Evolutionary conservation across 306 rosid species (phyloP), one percentile per base, ranked within the genome.

Genomic region (Vigna unguiculata): DNA sequence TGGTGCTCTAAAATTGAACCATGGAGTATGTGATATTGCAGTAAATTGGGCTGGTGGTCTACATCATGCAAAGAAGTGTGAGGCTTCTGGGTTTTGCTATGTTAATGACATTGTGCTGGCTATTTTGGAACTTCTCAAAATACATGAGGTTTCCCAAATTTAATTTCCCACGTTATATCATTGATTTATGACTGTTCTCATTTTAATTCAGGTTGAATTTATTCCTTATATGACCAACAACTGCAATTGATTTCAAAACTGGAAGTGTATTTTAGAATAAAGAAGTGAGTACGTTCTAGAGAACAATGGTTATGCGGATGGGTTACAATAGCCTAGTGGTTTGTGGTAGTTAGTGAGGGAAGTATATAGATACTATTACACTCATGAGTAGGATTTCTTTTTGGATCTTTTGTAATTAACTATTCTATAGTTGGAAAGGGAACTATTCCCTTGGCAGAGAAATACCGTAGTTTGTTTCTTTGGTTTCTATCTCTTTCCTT

Each of bases 31-130:
- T 16, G 88, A 85, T 82, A 75, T 85, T 57, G 88, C 88, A 25
- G 65, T 85, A 55, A 85, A 85, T 80, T 85, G 88, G 88, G 71
- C 88, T 64, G 86, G 88, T 69, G 88, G 88, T 38, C 75, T 85
- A 25, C 88, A 85, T 78, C 88, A 85, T 69, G 88, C 88, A 14
- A 81, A 85, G 74, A 85, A 85, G 79, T 81, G 86, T 5, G 88
- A 85, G 83, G 88, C 88, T 46, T 85, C 88, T 61, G 88, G 88
- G 47, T 84, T 84, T 48, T 81, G 87, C 74, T 84, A 84, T 53
- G 87, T 84, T 12, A 85, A 85, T 55, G 88, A 85, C 74, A 85
- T 85, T 69, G 88, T 85, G 66, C 78, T 85, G 69, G 88, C 77
- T 19, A 85, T 85, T 74, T 60, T 85, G 77, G 88, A 85, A 76